phyloP scores from a whole-genome alignment of 768 basidiomycete genomes.

The Lactifluus subvellereus region DNA sequence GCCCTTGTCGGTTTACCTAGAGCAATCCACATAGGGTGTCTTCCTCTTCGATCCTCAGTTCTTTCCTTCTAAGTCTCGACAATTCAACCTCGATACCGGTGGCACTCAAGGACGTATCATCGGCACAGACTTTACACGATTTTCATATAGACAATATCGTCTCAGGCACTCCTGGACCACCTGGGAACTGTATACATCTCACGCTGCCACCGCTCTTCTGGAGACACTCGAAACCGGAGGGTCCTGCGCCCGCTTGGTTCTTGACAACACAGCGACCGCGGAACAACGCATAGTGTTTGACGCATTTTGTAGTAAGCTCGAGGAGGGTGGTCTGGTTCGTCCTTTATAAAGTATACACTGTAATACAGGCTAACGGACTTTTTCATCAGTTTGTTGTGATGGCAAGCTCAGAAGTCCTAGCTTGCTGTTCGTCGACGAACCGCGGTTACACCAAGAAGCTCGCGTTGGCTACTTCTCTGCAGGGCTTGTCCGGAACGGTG shows the following conservation, averaged over 20 bases:
- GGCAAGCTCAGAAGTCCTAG: constrained; percentile 18
- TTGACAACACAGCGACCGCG: constrained; percentile 11
- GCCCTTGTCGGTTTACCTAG: neutral
- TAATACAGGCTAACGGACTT: neutral
- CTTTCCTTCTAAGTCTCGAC: constrained; percentile 14
- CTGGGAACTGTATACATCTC: constrained; percentile 26
- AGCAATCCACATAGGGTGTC: neutral
- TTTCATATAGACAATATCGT: constrained; percentile 11
- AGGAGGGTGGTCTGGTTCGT: constrained; percentile 21
- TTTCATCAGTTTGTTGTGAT: constrained; percentile 20
- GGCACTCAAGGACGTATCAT: constrained; percentile 20
- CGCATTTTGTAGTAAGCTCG: constrained; percentile 15
- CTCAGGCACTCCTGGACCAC: constrained; percentile 19
- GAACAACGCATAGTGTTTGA: constrained; percentile 15
- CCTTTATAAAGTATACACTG: neutral
- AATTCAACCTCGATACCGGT: constrained; percentile 20
- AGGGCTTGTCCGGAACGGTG: constrained; percentile 15
- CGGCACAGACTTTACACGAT: neutral
- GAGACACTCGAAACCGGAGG: constrained; percentile 24
- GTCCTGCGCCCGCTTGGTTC: constrained; percentile 22
- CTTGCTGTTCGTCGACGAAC: constrained; percentile 23
- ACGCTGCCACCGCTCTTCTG: constrained; percentile 18
- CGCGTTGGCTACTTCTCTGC: constrained; percentile 11
- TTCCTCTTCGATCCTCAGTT: neutral
- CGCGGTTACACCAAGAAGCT: constrained; percentile 17